Conservation (phyloP, 1,284 basidiomycete species). For the Coriolopsis trogii region DNA sequence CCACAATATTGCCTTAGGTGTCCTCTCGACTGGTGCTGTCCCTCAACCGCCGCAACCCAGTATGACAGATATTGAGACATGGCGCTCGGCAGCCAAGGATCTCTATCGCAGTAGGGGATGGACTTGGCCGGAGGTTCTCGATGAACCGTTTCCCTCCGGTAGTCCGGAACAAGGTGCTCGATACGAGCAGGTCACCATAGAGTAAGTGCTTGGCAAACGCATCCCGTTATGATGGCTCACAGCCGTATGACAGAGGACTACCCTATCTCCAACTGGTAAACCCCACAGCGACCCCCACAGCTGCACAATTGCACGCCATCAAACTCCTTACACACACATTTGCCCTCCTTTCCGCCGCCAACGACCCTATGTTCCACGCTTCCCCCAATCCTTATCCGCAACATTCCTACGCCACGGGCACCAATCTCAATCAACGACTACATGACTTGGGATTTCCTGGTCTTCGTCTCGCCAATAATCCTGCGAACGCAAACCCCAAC, state of each 20-base stretch:
- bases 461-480: conserved; percentile 41
- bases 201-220: conserved; percentile 49
- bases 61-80: conserved; percentile 22
- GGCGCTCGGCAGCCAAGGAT: conserved; percentile 30
- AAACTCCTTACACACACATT: conserved; percentile 75
- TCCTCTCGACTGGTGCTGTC: conserved; percentile 30
- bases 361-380: conserved; percentile 24
- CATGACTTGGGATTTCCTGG: conserved; percentile 64
- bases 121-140: conserved; percentile 64
- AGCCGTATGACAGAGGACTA: conserved; percentile 47
- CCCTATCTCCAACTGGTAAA: conserved; percentile 59
- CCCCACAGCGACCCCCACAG: conserved; percentile 54
- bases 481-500: conserved; percentile 26
- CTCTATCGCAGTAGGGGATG: conserved; percentile 49
- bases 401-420: conserved; percentile 33
- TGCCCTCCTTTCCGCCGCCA: conserved; percentile 45
- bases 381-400: conserved; percentile 25
- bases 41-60: conserved; percentile 16
- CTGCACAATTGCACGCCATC: conserved; percentile 67
- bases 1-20: conserved; percentile 37
- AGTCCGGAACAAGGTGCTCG: conserved; percentile 49
- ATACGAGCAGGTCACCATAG: conserved; percentile 59
- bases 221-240: not conserved
- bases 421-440: conserved; percentile 60
- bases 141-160: conserved; percentile 49